These are phyloP conservation scores for Phytopythium mirpurense DNA, from an alignment of 352 stramenopile species.

Conservation along the genomic window DNA sequence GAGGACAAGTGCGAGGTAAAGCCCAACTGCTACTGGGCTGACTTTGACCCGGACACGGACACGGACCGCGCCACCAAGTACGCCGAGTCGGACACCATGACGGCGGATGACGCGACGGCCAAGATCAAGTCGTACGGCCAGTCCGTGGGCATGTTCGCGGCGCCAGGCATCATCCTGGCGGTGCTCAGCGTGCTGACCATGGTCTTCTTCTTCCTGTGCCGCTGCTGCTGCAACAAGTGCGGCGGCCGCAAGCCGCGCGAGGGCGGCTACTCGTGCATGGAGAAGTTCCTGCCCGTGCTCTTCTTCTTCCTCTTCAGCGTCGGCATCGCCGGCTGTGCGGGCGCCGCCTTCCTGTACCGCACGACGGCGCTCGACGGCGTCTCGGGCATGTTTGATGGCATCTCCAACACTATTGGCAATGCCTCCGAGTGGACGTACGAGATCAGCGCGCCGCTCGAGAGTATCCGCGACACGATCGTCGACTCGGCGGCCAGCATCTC, in stretches of 20 bases:
- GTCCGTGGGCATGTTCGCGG: constrained; percentile 45
- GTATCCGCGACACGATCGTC: constrained; percentile 37
- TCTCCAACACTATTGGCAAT: constrained; percentile 29
- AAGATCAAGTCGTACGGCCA: constrained; percentile 45
- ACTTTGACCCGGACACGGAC: constrained; percentile 23
- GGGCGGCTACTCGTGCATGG: constrained; percentile 58
- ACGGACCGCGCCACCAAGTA: constrained; percentile 29
- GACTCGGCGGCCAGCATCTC: constrained; percentile 25
- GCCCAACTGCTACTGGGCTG: constrained; percentile 61
- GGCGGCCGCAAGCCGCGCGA: constrained; percentile 45
- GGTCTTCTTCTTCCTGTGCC: constrained; percentile 67
- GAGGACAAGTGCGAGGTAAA: constrained; percentile 40
- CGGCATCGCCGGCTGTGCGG: constrained; percentile 38
- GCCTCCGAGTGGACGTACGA: constrained; percentile 31
- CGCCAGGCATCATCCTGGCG: constrained; percentile 47
- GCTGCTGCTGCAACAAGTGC: constrained; percentile 74
- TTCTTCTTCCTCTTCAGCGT: constrained; percentile 64
- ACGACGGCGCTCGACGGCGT: constrained; percentile 40
- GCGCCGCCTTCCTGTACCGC: constrained; percentile 49
- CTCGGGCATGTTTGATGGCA: constrained; percentile 36
- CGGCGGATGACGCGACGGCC: constrained; percentile 14
- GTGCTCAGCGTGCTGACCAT: constrained; percentile 63
- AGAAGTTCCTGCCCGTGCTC: constrained; percentile 60
- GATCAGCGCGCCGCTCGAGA: constrained; percentile 34
- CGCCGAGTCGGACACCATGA: constrained; percentile 25